These are phyloP conservation scores for Boletus reticuloceps DNA, from an alignment of 768 basidiomycete species.

Conservation along the genomic window DNA sequence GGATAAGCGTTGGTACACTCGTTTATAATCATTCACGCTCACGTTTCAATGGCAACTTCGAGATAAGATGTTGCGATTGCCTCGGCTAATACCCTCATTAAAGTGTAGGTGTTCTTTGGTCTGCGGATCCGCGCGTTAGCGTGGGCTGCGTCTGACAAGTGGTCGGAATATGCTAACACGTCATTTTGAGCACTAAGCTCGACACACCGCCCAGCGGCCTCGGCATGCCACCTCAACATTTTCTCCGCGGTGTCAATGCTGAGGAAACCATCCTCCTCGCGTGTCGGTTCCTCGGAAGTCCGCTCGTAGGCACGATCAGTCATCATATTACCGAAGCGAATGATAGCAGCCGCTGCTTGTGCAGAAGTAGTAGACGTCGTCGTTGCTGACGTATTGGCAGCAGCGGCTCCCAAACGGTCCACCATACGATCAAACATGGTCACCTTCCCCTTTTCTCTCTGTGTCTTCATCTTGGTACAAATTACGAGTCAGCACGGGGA, in stretches of 20 bases:
- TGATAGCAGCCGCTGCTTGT: conserved; percentile 83
- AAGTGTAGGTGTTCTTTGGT: conserved; percentile 82
- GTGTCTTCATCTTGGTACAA: conserved; percentile 49
- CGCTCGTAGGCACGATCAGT: conserved; percentile 49
- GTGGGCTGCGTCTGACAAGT: background rate
- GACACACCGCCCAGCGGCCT: conserved; percentile 91
- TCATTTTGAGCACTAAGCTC: conserved; percentile 82
- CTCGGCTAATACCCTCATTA: conserved; percentile 84
- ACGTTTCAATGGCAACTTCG: conserved; percentile 93
- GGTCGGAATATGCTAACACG: conserved; percentile 55
- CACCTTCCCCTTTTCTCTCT: conserved; percentile 58
- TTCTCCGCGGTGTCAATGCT: conserved; percentile 76
- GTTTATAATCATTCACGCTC: conserved; percentile 28
- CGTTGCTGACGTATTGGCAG: conserved; percentile 58
- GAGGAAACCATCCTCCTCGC: conserved; percentile 81
- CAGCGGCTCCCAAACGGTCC: conserved; percentile 74
- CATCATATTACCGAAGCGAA: conserved; percentile 85
- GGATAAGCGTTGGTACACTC: background rate
- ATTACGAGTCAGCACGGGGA: conserved; percentile 1
- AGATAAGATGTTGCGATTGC: conserved; percentile 80
- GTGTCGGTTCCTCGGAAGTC: conserved; percentile 62
- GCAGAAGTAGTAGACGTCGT: conserved; percentile 69
- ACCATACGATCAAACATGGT: conserved; percentile 91
- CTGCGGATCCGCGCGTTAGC: conserved; percentile 40
- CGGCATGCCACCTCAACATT: conserved; percentile 97